Evolutionary conservation across 441 rosid species (phyloP), one percentile per base, ranked within the genome.

Genomic region (Pelargonium cotyledonis): DNA sequence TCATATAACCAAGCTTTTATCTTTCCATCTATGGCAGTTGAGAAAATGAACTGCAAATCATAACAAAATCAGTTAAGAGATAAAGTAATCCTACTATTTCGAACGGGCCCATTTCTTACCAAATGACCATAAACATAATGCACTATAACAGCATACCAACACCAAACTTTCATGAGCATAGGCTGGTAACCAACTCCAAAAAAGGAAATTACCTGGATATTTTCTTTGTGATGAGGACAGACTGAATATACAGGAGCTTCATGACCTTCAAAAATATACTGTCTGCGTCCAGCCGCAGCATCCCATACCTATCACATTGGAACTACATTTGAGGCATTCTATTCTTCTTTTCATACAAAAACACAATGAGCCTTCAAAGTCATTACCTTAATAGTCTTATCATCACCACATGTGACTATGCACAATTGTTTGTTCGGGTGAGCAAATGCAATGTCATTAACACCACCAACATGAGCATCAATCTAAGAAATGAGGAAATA

Each of bases 1-100:
- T 90, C 90, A 79, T 90, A 86, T 78, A 90, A 66, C 91, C 96
- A 90, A 58, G 96, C 96, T 78, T 90, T 90, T 66, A 88, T 90
- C 81, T 90, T 88, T 75, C 93, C 96, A 75, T 90, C 93, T 35
- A 80, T 77, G 23, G 96, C 88, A 6, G 96, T 86, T 70, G 96
- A 86, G 81, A 88, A 90, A 73, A 90, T 84, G 70, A 90, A 88
- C 96, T 90, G 80, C 63, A 60, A 8, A 64, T 19, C 68, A 26
- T 8, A 15, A 55, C 53, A 0, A 68, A 61, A 61, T 19, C 51
- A 70, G 29, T 8, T 21, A 18, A 23, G 9, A 55, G 61, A 18
- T 31, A 31, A 4, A 31, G 38, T 31, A 55, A 55, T 55, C 61
- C 61, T 38, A 55, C 23, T 55, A 15, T 55, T 16, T 55, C 8